A percentile compares a stretch with the other conserved stretches of the same genome.
Evolutionary conservation across 1,284 basidiomycete species (phyloP).

Genomic region (Leccinum pachyderme): DNA sequence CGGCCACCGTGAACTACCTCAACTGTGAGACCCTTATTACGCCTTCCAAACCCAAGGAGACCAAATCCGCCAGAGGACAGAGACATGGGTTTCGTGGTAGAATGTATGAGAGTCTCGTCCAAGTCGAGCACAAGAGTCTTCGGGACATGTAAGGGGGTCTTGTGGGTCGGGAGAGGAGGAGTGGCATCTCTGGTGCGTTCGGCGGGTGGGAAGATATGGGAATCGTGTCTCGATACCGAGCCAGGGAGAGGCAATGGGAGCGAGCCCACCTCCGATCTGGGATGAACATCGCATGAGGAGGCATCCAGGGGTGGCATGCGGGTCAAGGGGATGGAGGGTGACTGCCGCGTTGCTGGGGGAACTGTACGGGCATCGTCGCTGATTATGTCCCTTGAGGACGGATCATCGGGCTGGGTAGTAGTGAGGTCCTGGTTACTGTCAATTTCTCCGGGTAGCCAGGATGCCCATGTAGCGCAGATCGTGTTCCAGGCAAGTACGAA

Average conservation of each 20-base stretch:
- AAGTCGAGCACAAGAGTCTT: slow-evolving; percentile 96
- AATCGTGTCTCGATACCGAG: slow-evolving; percentile 10
- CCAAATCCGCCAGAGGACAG: slow-evolving; percentile 50
- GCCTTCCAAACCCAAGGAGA: slow-evolving; percentile 60
- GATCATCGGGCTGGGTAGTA: slow-evolving; percentile 22
- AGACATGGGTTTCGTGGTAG: slow-evolving; percentile 79
- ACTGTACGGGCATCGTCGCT: slow-evolving; percentile 36
- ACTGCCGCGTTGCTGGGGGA: slow-evolving; percentile 14
- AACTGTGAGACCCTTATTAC: slow-evolving; percentile 84
- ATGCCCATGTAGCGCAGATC: slow-evolving; percentile 46
- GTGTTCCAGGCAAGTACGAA: slow-evolving; percentile 52
- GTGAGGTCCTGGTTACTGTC: slow-evolving; percentile 14
- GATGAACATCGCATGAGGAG: slow-evolving; percentile 5
- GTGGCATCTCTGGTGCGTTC: slow-evolving; percentile 44
- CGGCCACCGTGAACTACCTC: slow-evolving; percentile 91
- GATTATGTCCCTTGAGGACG: slow-evolving; percentile 36
- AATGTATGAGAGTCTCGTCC: slow-evolving; percentile 98
- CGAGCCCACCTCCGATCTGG: slow-evolving; percentile 12
- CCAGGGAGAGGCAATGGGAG: slow-evolving; percentile 22
- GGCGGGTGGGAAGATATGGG: slow-evolving; percentile 27
- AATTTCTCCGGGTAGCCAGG: slow-evolving; percentile 36
- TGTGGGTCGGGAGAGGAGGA: slow-evolving; percentile 49
- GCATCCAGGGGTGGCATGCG: slow-evolving; percentile 8
- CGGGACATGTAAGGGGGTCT: slow-evolving; percentile 72
- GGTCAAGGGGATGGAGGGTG: slow-evolving; percentile 2